Base-by-base conservation (phyloP, 805 yeast genomes). In the Kodamaea fukazawae region DNA sequence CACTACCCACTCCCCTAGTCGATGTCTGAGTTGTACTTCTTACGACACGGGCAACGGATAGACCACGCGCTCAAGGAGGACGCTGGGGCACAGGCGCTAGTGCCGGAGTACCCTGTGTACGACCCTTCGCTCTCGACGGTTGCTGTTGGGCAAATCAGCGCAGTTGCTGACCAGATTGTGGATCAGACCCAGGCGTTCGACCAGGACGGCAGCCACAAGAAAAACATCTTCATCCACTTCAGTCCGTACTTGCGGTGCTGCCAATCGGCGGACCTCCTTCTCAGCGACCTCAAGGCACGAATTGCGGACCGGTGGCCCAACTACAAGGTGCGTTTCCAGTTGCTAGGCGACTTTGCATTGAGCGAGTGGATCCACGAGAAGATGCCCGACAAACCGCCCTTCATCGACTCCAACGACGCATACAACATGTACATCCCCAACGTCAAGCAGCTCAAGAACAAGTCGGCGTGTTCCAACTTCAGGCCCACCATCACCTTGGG, bases 291-390 rank as follows among this genome's bases (percentile, higher is more conserved):
- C 34, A 59, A 55, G 42, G 39, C 44, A 17, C 32, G 40, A 30
- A 37, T 64, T n/a, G 53, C 43, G 26, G 47, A 42, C 7, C 41
- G 41, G 40, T 58, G 42, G 38, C 69, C 66, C 11, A 46, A 57
- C 33, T 58, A 54, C 38, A 63, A 61, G 46, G 40, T 64, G 18
- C 43, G 65, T 41, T 66, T 61, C 50, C 73, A 63, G 43, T 54
- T 69, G 20, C 49, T 67, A 37, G 67, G 73, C 8, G 75, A 69
- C 46, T 69, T 69, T 58, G 75, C 73, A 9, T 49, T 69, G 12
- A 59, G 67, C 32, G 75, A 69, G 45, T 69, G 75, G 75, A 56
- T 69, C 46, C 75, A 69, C 43, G 73, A 69, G 35, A 58, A 60
- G 27, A 67, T 68, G 73, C 53, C 48, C 38, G 57, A 65, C 36